A percentile compares a stretch with the other conserved stretches of the same genome.
Conservation (phyloP, 2,329 filamentous ascomycete genomes). For the Colletotrichum gigasporum region DNA sequence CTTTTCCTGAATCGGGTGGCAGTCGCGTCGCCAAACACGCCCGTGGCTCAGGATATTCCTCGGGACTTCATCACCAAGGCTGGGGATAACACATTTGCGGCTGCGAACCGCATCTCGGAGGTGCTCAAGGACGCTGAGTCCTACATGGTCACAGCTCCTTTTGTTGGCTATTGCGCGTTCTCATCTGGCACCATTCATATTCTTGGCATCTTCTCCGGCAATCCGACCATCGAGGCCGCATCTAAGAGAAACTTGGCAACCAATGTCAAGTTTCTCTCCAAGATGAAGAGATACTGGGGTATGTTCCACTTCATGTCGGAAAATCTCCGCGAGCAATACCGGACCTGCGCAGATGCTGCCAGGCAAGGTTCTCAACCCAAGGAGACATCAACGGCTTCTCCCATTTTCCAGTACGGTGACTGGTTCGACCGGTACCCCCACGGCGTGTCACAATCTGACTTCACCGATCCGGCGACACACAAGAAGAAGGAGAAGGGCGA, state of each 20-base stretch:
- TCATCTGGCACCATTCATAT: constrained; percentile 95
- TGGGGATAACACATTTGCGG: constrained; percentile 79
- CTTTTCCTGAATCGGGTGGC: constrained; percentile 92
- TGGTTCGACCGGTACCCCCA: constrained; percentile 97
- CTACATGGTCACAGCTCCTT: constrained; percentile 86
- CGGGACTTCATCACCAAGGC: constrained; percentile 81
- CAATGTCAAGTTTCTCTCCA: constrained; percentile 89
- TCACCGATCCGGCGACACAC: constrained; percentile 76
- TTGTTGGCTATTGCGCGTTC: constrained; percentile 94
- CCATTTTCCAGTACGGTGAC: constrained; percentile 94
- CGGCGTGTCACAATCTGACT: constrained; percentile 86
- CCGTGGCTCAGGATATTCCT: constrained; percentile 76
- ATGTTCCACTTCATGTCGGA: constrained; percentile 98
- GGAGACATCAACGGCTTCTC: constrained; percentile 59
- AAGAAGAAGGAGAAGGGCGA: constrained; percentile 80
- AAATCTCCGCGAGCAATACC: constrained; percentile 89
- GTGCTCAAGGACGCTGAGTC: constrained; percentile 83
- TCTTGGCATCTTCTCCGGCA: constrained; percentile 88
- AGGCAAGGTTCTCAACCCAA: constrained; percentile 68
- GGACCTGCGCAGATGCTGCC: constrained; percentile 83
- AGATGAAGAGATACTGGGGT: constrained; percentile 98
- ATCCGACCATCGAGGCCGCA: constrained; percentile 75
- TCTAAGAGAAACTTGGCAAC: constrained; percentile 87
- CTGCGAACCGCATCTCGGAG: constrained; percentile 87
- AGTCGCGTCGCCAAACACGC: constrained; percentile 73